Base-by-base conservation (phyloP, 169 alveolate genomes). In the Plasmodium adleri region DNA sequence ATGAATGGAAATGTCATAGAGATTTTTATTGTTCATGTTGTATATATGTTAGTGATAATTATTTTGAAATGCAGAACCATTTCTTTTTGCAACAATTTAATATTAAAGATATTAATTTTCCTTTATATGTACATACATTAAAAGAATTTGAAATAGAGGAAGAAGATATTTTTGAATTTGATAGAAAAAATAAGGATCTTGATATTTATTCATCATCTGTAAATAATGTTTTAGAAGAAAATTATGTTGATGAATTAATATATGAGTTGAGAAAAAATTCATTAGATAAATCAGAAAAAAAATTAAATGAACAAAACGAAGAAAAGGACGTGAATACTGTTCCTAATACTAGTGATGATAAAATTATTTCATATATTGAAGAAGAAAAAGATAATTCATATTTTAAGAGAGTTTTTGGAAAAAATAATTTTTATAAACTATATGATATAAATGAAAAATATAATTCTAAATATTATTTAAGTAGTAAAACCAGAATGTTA, bases 1-100 rank as follows among this genome's bases (percentile, higher is more conserved):
- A 97, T 9, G 98, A 96, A 90, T 96, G 98, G 98, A 96, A 96
- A 88, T 96, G 97, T 75, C 98, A 96, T 80, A 91, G 97, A 24
- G 98, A 96, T 64, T 96, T 96, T 93, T 96, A 95, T 92, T 95
- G 98, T 64, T 95, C 97, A 13, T 95, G 96, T 3, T 97, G 98
- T 26, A 94, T 96, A 0, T 96, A 96, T 83, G 83, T 96, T 3
- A 97, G 98, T n/a, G 98, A 96, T 59, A 97, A 93, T 76, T 96
- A 96, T 91, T 95, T 94, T 74, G 98, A 96, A 71, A 90, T 94
- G 72, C 72, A 67, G 68, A 80, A 60, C 58, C 80, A 74, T 49
- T 73, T 62, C n/a, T 87, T 85, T 70, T 72, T 56, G 13, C 63
- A 47, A 59, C 93, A 60, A 74, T 88, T 63, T 47, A 92, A 50